phyloP scores from a whole-genome alignment of 352 stramenopile species.

The Aphanomyces stellatus region DNA sequence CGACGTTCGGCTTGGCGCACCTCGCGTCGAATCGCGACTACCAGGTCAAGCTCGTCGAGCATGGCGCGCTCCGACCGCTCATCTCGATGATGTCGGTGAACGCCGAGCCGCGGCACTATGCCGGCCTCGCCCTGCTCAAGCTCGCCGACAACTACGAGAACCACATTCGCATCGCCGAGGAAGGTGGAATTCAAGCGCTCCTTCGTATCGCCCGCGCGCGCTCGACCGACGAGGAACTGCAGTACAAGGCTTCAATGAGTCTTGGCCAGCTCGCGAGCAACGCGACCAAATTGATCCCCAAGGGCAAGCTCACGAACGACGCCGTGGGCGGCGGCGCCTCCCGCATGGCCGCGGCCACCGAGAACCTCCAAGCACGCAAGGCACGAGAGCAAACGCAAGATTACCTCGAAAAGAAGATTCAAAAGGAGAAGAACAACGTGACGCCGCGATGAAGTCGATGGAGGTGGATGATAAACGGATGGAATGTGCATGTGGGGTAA shows the following conservation, averaged over 20 bases:
- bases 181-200: slow-evolving; percentile 93
- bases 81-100: slow-evolving; percentile 94
- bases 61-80: slow-evolving; percentile 87
- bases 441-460: background rate
- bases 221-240: slow-evolving; percentile 89
- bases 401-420: slow-evolving; percentile 71
- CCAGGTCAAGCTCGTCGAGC: slow-evolving; percentile 87
- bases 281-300: slow-evolving; percentile 65
- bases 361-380: slow-evolving; percentile 51
- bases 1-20: slow-evolving; percentile 92
- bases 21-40: slow-evolving; percentile 92
- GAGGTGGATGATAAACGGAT: too few species aligned
- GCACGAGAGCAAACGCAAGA: slow-evolving; percentile 64
- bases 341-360: slow-evolving; percentile 72
- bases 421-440: background rate
- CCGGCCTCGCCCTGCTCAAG: slow-evolving; percentile 93
- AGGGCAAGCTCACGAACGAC: slow-evolving; percentile 15
- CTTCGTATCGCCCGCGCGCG: slow-evolving; percentile 85
- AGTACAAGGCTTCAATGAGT: slow-evolving; percentile 93
- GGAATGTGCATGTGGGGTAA: too few species aligned
- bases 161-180: slow-evolving; percentile 92
- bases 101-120: slow-evolving; percentile 92
- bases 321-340: slow-evolving; percentile 47
- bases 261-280: slow-evolving; percentile 91
- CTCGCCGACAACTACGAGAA: slow-evolving; percentile 98